Evolutionary conservation across 1,284 basidiomycete species (phyloP).

Genomic region (Cryptococcus wingfieldii): DNA sequence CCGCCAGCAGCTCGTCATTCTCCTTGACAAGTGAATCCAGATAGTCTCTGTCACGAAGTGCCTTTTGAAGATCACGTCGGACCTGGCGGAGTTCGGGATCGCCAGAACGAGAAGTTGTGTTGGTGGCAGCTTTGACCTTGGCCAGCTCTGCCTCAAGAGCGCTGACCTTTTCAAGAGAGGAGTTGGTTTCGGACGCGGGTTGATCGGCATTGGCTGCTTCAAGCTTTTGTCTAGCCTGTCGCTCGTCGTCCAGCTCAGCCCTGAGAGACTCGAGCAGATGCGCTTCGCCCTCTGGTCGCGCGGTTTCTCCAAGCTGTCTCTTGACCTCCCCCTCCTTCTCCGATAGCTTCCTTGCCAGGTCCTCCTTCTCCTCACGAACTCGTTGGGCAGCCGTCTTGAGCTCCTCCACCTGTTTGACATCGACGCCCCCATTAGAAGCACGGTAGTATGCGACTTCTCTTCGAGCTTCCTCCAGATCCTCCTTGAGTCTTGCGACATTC

Average conservation of each 20-base stretch:
- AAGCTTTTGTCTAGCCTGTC: conserved; percentile 1
- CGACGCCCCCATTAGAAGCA: conserved; percentile 9
- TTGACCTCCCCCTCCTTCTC: conserved; percentile 17
- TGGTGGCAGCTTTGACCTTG: conserved; percentile 4
- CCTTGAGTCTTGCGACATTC: conserved; percentile 33
- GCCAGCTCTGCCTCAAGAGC: conserved; percentile 20
- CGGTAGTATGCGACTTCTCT: conserved; percentile 40
- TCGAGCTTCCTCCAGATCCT: conserved; percentile 37
- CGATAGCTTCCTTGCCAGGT: conserved; percentile 6
- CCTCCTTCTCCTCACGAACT: conserved; percentile 19
- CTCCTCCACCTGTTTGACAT: conserved; percentile 24
- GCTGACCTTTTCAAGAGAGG: conserved; percentile 9
- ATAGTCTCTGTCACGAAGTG: conserved; percentile 19
- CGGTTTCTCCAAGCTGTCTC: conserved; percentile 13
- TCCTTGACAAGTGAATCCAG: conserved; percentile 20
- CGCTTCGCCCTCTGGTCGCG: neutral
- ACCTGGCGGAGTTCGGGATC: conserved; percentile 14
- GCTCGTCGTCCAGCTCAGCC: conserved; percentile 13
- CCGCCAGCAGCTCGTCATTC: conserved; percentile 20
- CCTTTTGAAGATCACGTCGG: conserved; percentile 23
- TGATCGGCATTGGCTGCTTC: neutral
- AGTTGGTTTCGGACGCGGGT: conserved; percentile 1
- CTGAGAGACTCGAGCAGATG: conserved; percentile 15
- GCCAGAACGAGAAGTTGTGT: conserved; percentile 1
- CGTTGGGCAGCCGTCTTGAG: conserved; percentile 21